phyloP scores from a whole-genome alignment of 1,284 basidiomycete genomes.

The Ustilago loliicola region DNA sequence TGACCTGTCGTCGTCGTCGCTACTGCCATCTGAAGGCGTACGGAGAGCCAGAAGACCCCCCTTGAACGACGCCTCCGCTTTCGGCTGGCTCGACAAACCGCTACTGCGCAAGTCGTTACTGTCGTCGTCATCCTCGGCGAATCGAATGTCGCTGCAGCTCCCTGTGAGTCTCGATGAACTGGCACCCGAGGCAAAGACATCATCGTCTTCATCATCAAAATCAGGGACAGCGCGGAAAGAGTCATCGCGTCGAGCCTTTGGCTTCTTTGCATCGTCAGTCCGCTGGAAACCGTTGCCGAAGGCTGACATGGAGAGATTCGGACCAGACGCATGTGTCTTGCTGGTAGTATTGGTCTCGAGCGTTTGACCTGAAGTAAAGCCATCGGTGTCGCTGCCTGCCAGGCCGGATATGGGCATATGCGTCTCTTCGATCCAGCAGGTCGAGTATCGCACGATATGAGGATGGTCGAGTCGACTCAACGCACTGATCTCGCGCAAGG shows the following conservation, averaged over 20 bases:
- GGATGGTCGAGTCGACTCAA: slow-evolving; percentile 87
- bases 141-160: slow-evolving; percentile 74
- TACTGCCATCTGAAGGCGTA: slow-evolving; percentile 40
- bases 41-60: slow-evolving; percentile 33
- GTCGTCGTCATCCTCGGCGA: slow-evolving; percentile 73
- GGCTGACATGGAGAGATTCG: slow-evolving; percentile 44
- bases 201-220: slow-evolving; percentile 64
- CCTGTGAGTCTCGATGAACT: slow-evolving; percentile 73
- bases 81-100: slow-evolving; percentile 17
- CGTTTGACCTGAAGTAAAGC: slow-evolving; percentile 36
- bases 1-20: slow-evolving; percentile 23
- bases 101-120: slow-evolving; percentile 20
- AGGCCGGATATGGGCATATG: slow-evolving; percentile 44
- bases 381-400: slow-evolving; percentile 42
- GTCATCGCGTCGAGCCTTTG: slow-evolving; percentile 25
- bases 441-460: slow-evolving; percentile 85
- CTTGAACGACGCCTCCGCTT: slow-evolving; percentile 21
- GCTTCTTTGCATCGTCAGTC: slow-evolving; percentile 3
- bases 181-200: slow-evolving; percentile 62
- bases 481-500: slow-evolving; percentile 91
- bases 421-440: slow-evolving; percentile 68
- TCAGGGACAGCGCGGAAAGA: slow-evolving; percentile 49
- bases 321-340: slow-evolving; percentile 50
- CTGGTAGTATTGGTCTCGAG: slow-evolving; percentile 54
- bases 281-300: slow-evolving; percentile 46